A percentile compares a stretch with the other conserved stretches of the same genome.
Conservation (phyloP, 805 yeast species). For the Ogataea corticis region DNA sequence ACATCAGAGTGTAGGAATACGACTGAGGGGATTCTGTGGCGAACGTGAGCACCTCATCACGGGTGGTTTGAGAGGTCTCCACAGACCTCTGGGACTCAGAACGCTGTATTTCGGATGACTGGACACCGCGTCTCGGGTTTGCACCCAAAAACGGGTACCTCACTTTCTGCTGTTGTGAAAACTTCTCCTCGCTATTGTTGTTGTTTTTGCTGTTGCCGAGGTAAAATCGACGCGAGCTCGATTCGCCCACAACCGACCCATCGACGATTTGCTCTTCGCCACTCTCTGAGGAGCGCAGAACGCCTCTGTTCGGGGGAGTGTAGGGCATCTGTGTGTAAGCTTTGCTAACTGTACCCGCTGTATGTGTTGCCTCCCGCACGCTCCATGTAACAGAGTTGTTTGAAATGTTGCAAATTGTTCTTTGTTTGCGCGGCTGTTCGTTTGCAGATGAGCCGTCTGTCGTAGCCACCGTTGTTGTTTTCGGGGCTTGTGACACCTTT, state of each 20-base stretch:
- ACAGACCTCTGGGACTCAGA: neutral
- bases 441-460: neutral
- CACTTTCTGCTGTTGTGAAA: conserved; percentile 6
- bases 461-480: neutral
- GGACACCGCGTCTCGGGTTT: neutral
- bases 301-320: conserved; percentile 27
- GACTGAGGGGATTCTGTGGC: conserved; percentile 83
- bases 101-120: neutral
- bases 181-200: conserved; percentile 13
- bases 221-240: conserved; percentile 15
- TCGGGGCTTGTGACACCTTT: too few relatives aligned
- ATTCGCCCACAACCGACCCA: neutral
- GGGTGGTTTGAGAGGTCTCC: neutral
- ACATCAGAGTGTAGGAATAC: conserved; percentile 78
- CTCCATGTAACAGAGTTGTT: neutral
- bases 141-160: conserved; percentile 8
- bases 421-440: neutral
- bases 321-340: conserved; percentile 24
- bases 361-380: neutral
- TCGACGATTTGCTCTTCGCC: conserved; percentile 8
- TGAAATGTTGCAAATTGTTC: neutral
- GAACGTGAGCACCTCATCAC: conserved; percentile 54
- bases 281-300: neutral
- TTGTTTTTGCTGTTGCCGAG: conserved; percentile 12
- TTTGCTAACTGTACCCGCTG: conserved; percentile 5